phyloP scores from a whole-genome alignment of 371 early-diverging fungal species.

The Lichtheimia ornata region DNA sequence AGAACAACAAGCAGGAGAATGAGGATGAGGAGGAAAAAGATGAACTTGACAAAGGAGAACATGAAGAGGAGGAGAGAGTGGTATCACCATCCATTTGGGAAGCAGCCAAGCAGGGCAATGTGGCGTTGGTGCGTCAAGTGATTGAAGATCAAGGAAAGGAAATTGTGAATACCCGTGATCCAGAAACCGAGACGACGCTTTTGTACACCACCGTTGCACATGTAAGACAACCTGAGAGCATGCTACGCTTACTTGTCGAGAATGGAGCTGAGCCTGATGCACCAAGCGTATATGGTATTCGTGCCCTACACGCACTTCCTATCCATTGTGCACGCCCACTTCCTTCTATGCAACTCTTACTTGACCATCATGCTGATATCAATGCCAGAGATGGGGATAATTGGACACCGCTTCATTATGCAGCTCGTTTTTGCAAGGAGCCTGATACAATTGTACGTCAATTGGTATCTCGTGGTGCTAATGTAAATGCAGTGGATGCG shows the following conservation, averaged over 20 bases:
- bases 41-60: background rate
- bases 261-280: conserved; percentile 46
- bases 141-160: conserved; percentile 2
- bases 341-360: conserved; percentile 22
- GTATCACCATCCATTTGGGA: conserved; percentile 22
- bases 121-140: conserved; percentile 27
- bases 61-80: background rate
- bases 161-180: conserved; percentile 40
- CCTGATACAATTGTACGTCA: conserved; percentile 34
- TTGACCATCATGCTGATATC: conserved; percentile 33
- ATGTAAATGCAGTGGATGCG: conserved; percentile 34
- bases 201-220: conserved; percentile 25
- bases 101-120: conserved; percentile 34
- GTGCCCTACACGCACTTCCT: conserved; percentile 30
- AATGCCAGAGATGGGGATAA: conserved; percentile 64
- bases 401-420: conserved; percentile 75
- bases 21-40: background rate
- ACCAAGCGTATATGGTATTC: conserved; percentile 30
- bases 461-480: conserved; percentile 43
- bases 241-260: conserved; percentile 35
- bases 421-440: conserved; percentile 46
- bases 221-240: conserved; percentile 20
- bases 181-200: conserved; percentile 38
- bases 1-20: background rate
- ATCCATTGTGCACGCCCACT: conserved; percentile 34